Evolutionary conservation across 305 asterid species (phyloP).

Genomic region (Plantago lanceolata): DNA sequence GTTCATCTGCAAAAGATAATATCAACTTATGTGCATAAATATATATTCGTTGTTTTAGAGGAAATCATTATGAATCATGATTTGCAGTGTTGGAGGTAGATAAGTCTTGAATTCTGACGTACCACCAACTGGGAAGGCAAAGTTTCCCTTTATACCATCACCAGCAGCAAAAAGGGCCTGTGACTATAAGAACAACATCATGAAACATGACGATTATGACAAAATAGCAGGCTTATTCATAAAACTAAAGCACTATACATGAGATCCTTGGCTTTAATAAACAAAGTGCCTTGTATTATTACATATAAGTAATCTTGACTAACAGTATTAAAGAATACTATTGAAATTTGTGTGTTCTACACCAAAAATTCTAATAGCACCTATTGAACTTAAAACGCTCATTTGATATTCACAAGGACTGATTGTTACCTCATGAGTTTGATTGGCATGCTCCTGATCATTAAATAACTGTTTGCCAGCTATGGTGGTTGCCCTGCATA

Average conservation of each 20-base stretch:
- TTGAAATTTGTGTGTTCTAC: not conserved
- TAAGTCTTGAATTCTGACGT: conserved; percentile 23
- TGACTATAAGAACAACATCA: conserved; percentile 4
- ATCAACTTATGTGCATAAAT: conserved; percentile 4
- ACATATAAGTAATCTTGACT: not conserved
- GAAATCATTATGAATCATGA: not conserved
- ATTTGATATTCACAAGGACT: not conserved
- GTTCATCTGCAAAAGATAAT: conserved; percentile 32
- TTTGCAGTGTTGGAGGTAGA: conserved; percentile 26
- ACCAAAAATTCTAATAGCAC: not conserved
- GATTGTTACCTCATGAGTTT: conserved; percentile 32
- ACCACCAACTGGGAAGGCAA: conserved; percentile 25
- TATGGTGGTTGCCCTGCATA: conserved; percentile 44
- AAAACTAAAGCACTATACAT: not conserved
- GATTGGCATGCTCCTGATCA: conserved; percentile 29
- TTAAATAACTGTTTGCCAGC: conserved; percentile 43
- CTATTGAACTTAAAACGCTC: not conserved
- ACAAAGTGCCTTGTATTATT: not conserved
- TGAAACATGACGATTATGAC: not conserved
- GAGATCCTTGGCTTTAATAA: no score
- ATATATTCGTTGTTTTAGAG: not conserved
- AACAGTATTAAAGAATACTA: not conserved
- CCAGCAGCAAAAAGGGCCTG: conserved; percentile 39
- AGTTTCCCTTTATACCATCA: conserved; percentile 28
- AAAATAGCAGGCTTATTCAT: not conserved